Base-by-base conservation (phyloP, 208 protist species). In the Leishmania lainsoni region DNA sequence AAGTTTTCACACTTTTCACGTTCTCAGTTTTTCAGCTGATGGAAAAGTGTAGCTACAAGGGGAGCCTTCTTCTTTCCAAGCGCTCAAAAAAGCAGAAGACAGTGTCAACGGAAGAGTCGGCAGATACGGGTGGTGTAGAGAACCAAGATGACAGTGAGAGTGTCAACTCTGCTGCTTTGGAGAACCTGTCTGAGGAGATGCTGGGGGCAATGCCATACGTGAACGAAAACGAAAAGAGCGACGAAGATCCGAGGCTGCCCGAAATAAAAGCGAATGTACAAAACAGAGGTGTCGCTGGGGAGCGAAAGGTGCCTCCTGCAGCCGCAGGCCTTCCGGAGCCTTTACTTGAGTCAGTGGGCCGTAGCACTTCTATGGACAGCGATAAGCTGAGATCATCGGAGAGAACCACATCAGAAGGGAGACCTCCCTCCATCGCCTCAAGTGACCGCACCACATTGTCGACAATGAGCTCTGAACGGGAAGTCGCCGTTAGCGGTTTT, bases 41-140 rank as follows among this genome's bases (percentile, higher is more conserved):
- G 87, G 94, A 97, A 58, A 91, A 92, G 74, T 97, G 92, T 84
- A 95, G 92, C 77, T 97, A 92, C 85, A 84, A 92, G 58, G 94
- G 94, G 22, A 88, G 75, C 70, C 73, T 97, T 3, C 78, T 95
- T 0, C 89, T 97, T 49, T 90, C 93, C 0, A 94, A 94, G 77
- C 81, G 86, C 6, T 63, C 78, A 3, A 83, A 80, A 51, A 92
- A 83, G 66, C 70, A 29, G 0, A 87, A 65, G 9, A 29, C 52
- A 29, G 79, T 66, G 3, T 22, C 17, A 1, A 76, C 42, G 20
- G 58, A 45, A n/a, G 87, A 90, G 52, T 81, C 78, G 26, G 78
- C 42, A 0, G 81, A 76, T 17, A 49, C 63, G 35, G 86, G 80
- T 52, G 70, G 59, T 48, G 73, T 5, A 35, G 79, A 83, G 9